A percentile compares a stretch with the other conserved stretches of the same genome.
Evolutionary conservation across 768 basidiomycete species (phyloP).

Genomic region (Mycena galopus): DNA sequence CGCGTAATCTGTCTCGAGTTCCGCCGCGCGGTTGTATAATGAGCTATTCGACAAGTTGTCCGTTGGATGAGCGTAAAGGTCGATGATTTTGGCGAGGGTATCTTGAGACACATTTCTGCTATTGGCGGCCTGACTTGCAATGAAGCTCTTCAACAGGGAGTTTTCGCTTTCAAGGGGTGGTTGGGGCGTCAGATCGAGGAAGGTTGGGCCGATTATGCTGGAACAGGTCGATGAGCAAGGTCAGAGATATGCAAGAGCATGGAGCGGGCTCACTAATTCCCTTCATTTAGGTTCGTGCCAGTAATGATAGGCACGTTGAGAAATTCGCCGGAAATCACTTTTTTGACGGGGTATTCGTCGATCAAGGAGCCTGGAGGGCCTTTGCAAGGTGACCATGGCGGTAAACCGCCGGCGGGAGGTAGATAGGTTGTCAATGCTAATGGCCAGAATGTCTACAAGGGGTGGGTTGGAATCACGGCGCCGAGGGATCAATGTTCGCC

Average conservation of each 20-base stretch:
- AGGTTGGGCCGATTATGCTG: slow-evolving; percentile 3
- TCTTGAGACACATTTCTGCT: slow-evolving; percentile 1
- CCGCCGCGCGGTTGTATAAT: slow-evolving; percentile 12
- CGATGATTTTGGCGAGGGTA: neutral
- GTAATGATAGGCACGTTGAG: slow-evolving; percentile 9
- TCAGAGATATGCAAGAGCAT: neutral
- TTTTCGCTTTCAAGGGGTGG: neutral
- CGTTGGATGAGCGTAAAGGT: slow-evolving; percentile 16
- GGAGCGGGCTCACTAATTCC: neutral
- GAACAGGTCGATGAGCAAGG: neutral
- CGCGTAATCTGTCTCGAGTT: slow-evolving; percentile 12
- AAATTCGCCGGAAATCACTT: slow-evolving; percentile 12
- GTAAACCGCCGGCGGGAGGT: neutral
- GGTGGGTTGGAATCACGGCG: too few relatives aligned
- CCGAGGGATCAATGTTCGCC: neutral
- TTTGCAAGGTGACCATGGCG: slow-evolving; percentile 12
- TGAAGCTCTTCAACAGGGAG: slow-evolving; percentile 1
- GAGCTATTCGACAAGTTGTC: slow-evolving; percentile 11
- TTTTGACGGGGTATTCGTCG: slow-evolving; percentile 15
- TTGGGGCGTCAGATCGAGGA: slow-evolving; percentile 15
- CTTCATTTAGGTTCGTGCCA: slow-evolving; percentile 12
- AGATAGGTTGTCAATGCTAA: neutral
- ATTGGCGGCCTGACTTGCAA: neutral
- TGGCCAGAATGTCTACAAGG: slow-evolving; percentile 11
- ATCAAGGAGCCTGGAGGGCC: slow-evolving; percentile 19